Percentiles rank a stretch among this genome's conserved stretches.
Evolutionary conservation across 2,329 filamentous ascomycete species (phyloP).

Genomic region (Trichoderma citrinoviride): DNA sequence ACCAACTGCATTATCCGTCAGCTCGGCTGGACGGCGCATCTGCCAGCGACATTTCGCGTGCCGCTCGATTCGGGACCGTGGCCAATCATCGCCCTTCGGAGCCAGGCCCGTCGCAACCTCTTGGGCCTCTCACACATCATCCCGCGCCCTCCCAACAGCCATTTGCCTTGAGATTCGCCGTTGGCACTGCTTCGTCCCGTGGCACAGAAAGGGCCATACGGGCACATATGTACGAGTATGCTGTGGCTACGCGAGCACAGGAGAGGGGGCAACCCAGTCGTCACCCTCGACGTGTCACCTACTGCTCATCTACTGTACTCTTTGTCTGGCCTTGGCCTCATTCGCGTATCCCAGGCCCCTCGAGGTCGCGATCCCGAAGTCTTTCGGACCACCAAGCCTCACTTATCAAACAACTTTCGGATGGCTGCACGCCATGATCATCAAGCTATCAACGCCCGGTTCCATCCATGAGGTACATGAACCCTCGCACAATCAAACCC

Average conservation of each 20-base stretch:
- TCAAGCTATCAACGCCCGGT: background rate
- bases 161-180: background rate
- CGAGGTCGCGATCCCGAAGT: background rate
- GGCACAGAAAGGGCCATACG: background rate
- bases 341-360: background rate
- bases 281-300: slow-evolving; percentile 3
- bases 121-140: background rate
- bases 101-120: background rate
- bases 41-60: background rate
- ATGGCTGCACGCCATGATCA: background rate
- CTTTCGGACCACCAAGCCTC: background rate
- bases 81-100: background rate
- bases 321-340: background rate
- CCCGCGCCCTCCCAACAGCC: background rate
- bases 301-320: background rate
- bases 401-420: no score
- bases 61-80: background rate
- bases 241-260: background rate
- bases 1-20: background rate
- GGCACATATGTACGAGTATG: no score
- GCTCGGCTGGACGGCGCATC: background rate
- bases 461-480: background rate
- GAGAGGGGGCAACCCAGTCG: background rate
- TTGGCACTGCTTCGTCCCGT: background rate
- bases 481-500: background rate